Evolutionary conservation across 371 early-diverging fungal species (phyloP).

Genomic region (Zychaea mexicana): DNA sequence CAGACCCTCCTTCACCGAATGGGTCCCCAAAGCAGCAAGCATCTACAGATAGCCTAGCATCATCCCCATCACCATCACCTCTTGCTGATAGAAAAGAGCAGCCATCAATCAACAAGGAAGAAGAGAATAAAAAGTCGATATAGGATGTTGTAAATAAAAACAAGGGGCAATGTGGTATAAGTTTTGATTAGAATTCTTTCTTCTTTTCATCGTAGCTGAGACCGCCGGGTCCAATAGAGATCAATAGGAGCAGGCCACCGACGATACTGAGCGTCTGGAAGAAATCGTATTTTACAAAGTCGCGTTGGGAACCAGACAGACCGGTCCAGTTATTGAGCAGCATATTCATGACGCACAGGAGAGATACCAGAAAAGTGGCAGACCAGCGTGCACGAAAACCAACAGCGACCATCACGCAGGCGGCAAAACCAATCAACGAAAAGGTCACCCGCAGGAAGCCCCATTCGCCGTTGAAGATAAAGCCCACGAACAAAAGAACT

Average conservation of each 20-base stretch:
- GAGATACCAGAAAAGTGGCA: slow-evolving; percentile 85
- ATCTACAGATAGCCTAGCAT: neutral
- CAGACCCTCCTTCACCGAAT: slow-evolving; percentile 45
- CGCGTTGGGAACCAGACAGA: slow-evolving; percentile 70
- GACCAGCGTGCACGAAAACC: slow-evolving; percentile 96
- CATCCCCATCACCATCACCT: neutral
- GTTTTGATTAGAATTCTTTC: slow-evolving; percentile 70
- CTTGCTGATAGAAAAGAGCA: too few relatives aligned
- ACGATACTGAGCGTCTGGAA: slow-evolving; percentile 96
- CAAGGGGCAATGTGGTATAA: neutral
- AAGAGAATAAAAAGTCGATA: neutral
- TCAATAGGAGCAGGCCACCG: slow-evolving; percentile 89
- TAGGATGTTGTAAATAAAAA: neutral
- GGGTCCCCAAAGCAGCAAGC: neutral
- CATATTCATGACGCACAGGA: slow-evolving; percentile 85
- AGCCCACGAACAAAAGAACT: slow-evolving; percentile 85
- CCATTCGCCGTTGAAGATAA: slow-evolving; percentile 84
- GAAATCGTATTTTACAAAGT: slow-evolving; percentile 95
- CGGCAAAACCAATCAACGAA: slow-evolving; percentile 70
- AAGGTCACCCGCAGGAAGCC: slow-evolving; percentile 64
- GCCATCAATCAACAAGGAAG: too few relatives aligned
- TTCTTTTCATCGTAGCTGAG: slow-evolving; percentile 95
- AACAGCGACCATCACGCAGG: slow-evolving; percentile 90
- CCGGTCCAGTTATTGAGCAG: slow-evolving; percentile 94
- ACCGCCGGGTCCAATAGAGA: slow-evolving; percentile 90